Evolutionary conservation across 2,329 filamentous ascomycete genomes (phyloP), one percentile per base, ranked within the genome.

Genomic region (Microcyclospora tardicrescens): DNA sequence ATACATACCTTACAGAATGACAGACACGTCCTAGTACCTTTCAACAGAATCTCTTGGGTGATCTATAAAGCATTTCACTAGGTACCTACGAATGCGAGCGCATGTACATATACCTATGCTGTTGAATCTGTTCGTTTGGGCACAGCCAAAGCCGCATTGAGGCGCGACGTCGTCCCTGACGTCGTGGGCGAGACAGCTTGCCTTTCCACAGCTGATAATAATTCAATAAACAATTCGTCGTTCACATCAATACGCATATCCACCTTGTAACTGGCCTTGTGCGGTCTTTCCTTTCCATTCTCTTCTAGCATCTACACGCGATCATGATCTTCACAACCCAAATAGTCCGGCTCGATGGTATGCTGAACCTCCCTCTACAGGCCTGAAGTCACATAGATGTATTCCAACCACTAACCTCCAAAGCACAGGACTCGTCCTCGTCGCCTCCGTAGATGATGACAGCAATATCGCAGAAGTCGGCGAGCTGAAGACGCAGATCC

Each of bases 271-370:
- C 31, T 13, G 16, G 19, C 30, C 16, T 33, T 13, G 31, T 35
- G 14, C 37, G 24, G 14, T 15, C 19, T 28, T 19, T 30, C 30
- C 27, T 10, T 14, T 36, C 6, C 10, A 10, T 28, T 11, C 9
- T 16, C 30, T 28, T 11, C 31, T 13, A n/a, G 36, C 32, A 10
- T 19, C 33, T 36, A 29, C 19, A 14, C 24, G 33, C 19, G 24
- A 42, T 30, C 19, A 58, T 58, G 54, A 61, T 61, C 38, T 59
- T 54, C 48, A 55, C 87, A 55, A 98, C 89, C 38, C 84, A 94
- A 66, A 94, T 98, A 66, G 81, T 85, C 49, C 75, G 91, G 63
- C 75, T 96, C 37, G 91, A 96, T 66, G 89, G 86, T 91, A 60
- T 46, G 63, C 48, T 35, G 40, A 38, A 33, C 36, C 36, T 33